Conservation (phyloP, 2,329 filamentous ascomycete genomes). For the Beauveria brongniartii region DNA sequence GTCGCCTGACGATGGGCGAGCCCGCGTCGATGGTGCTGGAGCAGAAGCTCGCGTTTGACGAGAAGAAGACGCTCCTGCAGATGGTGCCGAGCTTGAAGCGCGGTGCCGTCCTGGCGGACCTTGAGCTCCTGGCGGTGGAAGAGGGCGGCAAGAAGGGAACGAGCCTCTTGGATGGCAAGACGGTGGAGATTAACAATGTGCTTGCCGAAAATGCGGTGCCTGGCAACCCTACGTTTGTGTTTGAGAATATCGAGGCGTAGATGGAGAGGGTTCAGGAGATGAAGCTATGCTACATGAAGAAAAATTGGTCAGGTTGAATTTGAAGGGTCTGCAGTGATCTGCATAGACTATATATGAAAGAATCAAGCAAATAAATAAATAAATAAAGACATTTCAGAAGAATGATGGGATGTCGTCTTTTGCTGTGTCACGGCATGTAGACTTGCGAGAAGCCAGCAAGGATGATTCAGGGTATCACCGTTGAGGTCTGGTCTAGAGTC, state of each 20-base stretch:
- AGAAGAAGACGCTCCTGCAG: conserved; percentile 63
- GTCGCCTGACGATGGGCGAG: conserved; percentile 66
- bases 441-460: background rate
- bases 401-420: background rate
- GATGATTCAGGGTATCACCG: background rate
- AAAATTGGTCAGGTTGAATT: too few relatives aligned
- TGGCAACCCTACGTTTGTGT: conserved; percentile 72
- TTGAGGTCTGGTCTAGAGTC: background rate
- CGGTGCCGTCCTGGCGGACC: conserved; percentile 58
- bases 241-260: conserved; percentile 63
- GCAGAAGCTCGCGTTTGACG: conserved; percentile 79
- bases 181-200: conserved; percentile 48
- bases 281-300: background rate
- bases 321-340: too few relatives aligned
- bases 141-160: conserved; percentile 60
- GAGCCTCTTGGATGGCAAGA: conserved; percentile 43
- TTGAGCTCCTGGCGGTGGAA: conserved; percentile 65
- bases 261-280: background rate
- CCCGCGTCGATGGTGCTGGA: conserved; percentile 62
- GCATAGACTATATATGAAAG: too few relatives aligned
- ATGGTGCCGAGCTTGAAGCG: conserved; percentile 77
- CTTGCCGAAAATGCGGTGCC: conserved; percentile 70
- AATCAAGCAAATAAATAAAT: background rate
- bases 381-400: background rate
- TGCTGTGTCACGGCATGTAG: too few relatives aligned